Percentiles rank a stretch among this genome's conserved stretches.
These are phyloP conservation scores for Diplogelasinospora grovesii DNA, from an alignment of 495 filamentous ascomycete genomes.

Conservation along the genomic window DNA sequence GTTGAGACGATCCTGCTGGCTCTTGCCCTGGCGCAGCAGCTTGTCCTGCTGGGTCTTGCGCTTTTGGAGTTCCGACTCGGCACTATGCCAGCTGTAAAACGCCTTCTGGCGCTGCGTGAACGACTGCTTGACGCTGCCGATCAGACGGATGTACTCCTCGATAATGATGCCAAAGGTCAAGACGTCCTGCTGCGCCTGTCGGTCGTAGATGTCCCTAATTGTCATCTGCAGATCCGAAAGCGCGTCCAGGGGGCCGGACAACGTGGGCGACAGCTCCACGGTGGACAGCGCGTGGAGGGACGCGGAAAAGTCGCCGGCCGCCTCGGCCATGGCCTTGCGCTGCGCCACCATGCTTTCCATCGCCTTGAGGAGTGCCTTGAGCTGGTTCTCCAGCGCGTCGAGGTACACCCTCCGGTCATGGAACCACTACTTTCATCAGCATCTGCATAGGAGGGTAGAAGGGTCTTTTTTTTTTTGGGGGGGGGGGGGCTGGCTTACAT, in stretches of 20 bases:
- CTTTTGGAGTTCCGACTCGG: constrained; percentile 83
- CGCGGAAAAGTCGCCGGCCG: constrained; percentile 84
- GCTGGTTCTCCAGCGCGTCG: constrained; percentile 88
- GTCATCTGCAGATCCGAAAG: constrained; percentile 89
- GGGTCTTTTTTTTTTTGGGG: too few relatives aligned
- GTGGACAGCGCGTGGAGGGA: constrained; percentile 84
- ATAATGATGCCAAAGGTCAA: constrained; percentile 94
- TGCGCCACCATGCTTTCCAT: constrained; percentile 89
- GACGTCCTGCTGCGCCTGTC: constrained; percentile 95
- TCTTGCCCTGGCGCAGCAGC: constrained; percentile 82
- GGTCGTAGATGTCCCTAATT: constrained; percentile 90
- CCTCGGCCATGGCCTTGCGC: constrained; percentile 85
- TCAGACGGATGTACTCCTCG: constrained; percentile 95
- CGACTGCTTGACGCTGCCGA: constrained; percentile 85
- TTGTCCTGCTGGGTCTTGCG: constrained; percentile 83
- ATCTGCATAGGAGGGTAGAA: constrained; percentile 4
- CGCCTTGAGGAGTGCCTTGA: constrained; percentile 87
- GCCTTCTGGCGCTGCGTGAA: constrained; percentile 91
- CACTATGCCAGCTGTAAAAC: constrained; percentile 84
- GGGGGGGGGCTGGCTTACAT: too few relatives aligned
- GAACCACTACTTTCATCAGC: constrained; percentile 64
- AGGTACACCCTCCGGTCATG: constrained; percentile 92
- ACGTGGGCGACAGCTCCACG: constrained; percentile 81
- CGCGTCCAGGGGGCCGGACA: constrained; percentile 81
- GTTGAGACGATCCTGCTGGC: constrained; percentile 88